phyloP scores from a whole-genome alignment of 2,329 filamentous ascomycete genomes.

The Cryphonectria parasitica region DNA sequence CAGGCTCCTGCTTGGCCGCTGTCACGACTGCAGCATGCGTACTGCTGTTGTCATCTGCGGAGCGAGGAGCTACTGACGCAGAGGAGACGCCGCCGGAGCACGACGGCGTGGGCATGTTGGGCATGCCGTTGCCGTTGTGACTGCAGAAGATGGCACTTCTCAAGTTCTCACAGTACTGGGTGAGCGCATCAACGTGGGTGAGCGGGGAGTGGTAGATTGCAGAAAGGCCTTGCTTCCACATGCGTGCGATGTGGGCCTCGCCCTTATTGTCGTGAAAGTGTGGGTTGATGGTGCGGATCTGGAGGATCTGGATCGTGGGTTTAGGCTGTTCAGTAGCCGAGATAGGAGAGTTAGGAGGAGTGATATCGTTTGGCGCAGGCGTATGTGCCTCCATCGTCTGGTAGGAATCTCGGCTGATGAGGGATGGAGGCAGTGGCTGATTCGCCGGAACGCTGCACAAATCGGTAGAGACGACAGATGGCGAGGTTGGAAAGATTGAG shows the following conservation, averaged over 20 bases:
- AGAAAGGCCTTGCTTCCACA: slow-evolving; percentile 38
- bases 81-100: neutral
- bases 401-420: neutral
- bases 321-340: too few species aligned
- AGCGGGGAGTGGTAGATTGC: slow-evolving; percentile 36
- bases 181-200: slow-evolving; percentile 12
- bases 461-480: neutral
- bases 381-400: neutral
- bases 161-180: slow-evolving; percentile 13
- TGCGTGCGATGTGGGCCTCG: slow-evolving; percentile 35
- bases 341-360: neutral
- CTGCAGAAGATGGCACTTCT: slow-evolving; percentile 9
- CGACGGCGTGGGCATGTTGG: neutral
- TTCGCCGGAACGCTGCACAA: neutral
- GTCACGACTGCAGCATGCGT: neutral
- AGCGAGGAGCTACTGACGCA: neutral
- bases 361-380: neutral
- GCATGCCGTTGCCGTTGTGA: neutral
- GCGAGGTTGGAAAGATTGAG: neutral
- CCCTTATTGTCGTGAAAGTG: slow-evolving; percentile 39
- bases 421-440: neutral
- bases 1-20: slow-evolving; percentile 10
- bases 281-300: slow-evolving; percentile 39
- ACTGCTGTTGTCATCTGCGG: neutral
- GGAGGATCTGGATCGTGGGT: slow-evolving; percentile 33